Evolutionary conservation across 768 basidiomycete species (phyloP).

Genomic region (Sporobolomyces pararoseus): DNA sequence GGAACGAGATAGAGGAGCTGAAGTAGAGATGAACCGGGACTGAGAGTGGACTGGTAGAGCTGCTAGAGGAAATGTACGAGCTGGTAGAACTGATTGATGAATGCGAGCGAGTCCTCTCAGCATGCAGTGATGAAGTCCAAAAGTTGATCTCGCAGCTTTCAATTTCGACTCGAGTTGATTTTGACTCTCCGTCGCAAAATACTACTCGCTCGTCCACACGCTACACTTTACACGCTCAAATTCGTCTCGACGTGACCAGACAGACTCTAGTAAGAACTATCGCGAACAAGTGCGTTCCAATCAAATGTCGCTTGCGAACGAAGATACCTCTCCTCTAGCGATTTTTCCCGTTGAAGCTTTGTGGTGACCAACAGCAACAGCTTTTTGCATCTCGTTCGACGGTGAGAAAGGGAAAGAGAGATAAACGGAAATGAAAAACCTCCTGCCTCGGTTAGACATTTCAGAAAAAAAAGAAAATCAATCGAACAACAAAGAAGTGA

Average conservation of each 20-base stretch:
- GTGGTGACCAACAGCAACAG: too few species aligned
- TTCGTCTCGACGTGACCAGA: too few species aligned
- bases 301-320: too few species aligned
- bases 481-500: slow-evolving; percentile 21
- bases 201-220: not conserved
- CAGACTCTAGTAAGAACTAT: too few species aligned
- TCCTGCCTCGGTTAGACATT: not conserved
- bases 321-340: too few species aligned
- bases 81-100: not conserved
- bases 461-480: slow-evolving; percentile 11
- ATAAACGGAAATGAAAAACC: not conserved
- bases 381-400: too few species aligned
- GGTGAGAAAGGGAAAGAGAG: too few species aligned
- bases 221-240: too few species aligned
- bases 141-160: not conserved
- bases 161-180: not conserved
- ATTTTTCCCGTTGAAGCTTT: too few species aligned
- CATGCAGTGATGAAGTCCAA: slow-evolving; percentile 5
- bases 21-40: slow-evolving; percentile 8
- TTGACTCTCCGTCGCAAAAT: slow-evolving; percentile 6
- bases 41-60: too few species aligned
- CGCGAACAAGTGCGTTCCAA: too few species aligned
- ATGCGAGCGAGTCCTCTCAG: slow-evolving; percentile 4
- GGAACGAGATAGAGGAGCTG: not conserved
- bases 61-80: not conserved